Evolutionary conservation across 345 rosid genomes (phyloP).

Genomic region (Dovyalis caffra): DNA sequence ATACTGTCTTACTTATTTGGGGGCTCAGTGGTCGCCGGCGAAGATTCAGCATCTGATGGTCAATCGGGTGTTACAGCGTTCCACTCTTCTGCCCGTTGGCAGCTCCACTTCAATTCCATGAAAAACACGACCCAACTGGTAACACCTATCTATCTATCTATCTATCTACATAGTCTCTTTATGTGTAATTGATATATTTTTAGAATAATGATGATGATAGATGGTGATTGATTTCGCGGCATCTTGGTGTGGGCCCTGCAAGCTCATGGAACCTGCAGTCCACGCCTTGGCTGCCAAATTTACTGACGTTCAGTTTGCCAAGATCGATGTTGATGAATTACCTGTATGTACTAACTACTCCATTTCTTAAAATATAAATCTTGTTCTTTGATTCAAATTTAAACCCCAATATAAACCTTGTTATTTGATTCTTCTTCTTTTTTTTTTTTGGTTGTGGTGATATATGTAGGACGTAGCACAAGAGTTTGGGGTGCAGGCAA

Average conservation of each 20-base stretch:
- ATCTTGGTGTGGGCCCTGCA: constrained; percentile 90
- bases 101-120: constrained; percentile 64
- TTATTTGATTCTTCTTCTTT: background rate
- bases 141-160: background rate
- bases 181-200: background rate
- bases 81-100: constrained; percentile 70
- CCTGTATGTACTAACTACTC: constrained; percentile 43
- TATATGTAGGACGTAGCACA: constrained; percentile 62
- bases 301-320: constrained; percentile 60
- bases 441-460: background rate
- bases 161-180: background rate
- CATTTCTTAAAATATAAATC: background rate
- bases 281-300: constrained; percentile 44
- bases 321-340: constrained; percentile 83
- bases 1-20: constrained; percentile 23
- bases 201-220: too few relatives aligned
- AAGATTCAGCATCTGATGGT: constrained; percentile 11
- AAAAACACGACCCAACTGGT: constrained; percentile 65
- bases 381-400: too few relatives aligned
- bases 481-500: constrained; percentile 66
- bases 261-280: constrained; percentile 58
- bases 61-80: constrained; percentile 41
- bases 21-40: constrained; percentile 14
- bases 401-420: too few relatives aligned
- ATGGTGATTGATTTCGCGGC: constrained; percentile 82